phyloP scores from a whole-genome alignment of 2,329 filamentous ascomycete species.

The Trichoderma aggressivum region DNA sequence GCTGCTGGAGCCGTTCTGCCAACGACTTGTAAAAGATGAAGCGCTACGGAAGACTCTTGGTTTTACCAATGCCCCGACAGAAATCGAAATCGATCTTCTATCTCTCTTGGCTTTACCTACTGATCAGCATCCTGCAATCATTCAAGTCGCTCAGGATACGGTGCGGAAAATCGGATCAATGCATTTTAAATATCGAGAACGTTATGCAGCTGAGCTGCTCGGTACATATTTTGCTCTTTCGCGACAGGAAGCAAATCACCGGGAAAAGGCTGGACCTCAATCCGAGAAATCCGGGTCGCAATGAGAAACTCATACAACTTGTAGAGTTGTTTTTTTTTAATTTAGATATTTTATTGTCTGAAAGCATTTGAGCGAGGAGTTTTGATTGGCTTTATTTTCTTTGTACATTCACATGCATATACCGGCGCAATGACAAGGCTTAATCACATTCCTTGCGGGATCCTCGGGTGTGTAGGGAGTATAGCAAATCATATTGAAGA shows the following conservation, averaged over 20 bases:
- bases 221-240: conserved; percentile 23
- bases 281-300: background rate
- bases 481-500: background rate
- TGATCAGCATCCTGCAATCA: conserved; percentile 17
- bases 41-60: conserved; percentile 16
- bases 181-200: conserved; percentile 25
- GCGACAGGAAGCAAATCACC: background rate
- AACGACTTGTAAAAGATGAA: conserved; percentile 7
- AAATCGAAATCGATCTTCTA: conserved; percentile 19
- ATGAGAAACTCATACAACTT: background rate
- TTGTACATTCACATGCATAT: background rate
- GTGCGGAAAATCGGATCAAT: conserved; percentile 12
- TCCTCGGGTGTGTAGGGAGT: background rate
- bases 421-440: background rate
- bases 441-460: background rate
- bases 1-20: conserved; percentile 20
- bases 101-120: conserved; percentile 20
- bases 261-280: background rate
- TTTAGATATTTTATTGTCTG: background rate
- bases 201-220: conserved; percentile 25
- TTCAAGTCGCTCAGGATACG: conserved; percentile 19
- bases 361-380: conserved; percentile 5
- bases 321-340: background rate
- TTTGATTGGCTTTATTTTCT: no score
- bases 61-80: background rate